Evolutionary conservation across 2,329 filamentous ascomycete species (phyloP).

Genomic region (Phialophora chinensis): DNA sequence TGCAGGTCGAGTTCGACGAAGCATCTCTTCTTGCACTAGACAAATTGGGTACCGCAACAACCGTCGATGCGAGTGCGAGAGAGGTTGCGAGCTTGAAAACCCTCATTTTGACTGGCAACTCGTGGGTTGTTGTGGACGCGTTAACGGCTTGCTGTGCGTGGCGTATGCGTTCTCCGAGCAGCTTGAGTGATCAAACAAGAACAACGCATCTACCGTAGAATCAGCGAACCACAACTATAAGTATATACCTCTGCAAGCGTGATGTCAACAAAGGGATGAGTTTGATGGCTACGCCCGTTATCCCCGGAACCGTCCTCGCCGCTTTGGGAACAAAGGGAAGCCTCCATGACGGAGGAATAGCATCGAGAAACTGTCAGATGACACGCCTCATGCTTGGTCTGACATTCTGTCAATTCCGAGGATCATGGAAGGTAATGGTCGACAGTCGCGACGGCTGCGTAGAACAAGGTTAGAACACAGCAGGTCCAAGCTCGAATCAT

Average conservation of each 20-base stretch:
- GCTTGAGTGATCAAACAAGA: neutral
- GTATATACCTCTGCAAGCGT: neutral
- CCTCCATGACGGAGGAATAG: neutral
- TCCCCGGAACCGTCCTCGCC: neutral
- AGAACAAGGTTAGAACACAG: neutral
- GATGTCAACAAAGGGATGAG: slow-evolving; percentile 4
- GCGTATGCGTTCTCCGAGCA: neutral
- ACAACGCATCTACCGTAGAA: neutral
- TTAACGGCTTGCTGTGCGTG: neutral
- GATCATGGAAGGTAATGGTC: neutral
- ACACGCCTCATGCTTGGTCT: neutral
- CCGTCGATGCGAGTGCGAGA: neutral
- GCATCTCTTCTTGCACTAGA: neutral
- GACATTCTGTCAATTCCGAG: neutral
- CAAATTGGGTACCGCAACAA: slow-evolving; percentile 3
- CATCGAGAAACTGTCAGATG: neutral
- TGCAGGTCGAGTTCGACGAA: slow-evolving; percentile 6
- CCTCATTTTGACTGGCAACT: neutral
- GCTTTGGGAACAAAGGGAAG: neutral
- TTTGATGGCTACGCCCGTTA: neutral
- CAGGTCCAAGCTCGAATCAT: neutral
- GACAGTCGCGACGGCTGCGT: neutral
- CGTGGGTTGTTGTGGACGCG: neutral
- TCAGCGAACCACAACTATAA: neutral
- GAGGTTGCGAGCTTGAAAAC: neutral